Evolutionary conservation across 768 basidiomycete genomes (phyloP).

Genomic region (Rossbeevera mucosa): DNA sequence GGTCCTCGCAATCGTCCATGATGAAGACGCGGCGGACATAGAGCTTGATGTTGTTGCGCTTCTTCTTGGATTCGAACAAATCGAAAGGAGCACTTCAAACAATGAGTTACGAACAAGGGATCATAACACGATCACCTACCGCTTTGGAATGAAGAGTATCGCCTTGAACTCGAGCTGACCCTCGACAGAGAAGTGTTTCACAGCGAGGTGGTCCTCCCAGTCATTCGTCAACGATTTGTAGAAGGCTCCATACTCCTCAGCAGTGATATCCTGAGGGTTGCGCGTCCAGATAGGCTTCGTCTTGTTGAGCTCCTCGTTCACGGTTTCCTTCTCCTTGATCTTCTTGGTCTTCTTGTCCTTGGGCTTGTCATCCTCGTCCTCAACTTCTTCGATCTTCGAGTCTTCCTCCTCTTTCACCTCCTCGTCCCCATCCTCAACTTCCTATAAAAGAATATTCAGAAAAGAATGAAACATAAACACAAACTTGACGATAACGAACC

Average conservation of each 20-base stretch:
- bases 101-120: neutral
- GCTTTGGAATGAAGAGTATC: constrained; percentile 95
- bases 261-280: constrained; percentile 89
- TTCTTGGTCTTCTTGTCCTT: constrained; percentile 94
- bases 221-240: constrained; percentile 99
- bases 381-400: constrained; percentile 77
- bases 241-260: constrained; percentile 92
- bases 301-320: constrained; percentile 99
- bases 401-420: constrained; percentile 69
- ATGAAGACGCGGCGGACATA: constrained; percentile 99
- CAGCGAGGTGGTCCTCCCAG: constrained; percentile 99
- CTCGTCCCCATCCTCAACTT: constrained; percentile 82
- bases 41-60: constrained; percentile 99
- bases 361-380: constrained; percentile 77
- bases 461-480: neutral
- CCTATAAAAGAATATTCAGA: constrained; percentile 40
- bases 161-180: constrained; percentile 99
- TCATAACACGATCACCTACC: constrained; percentile 44
- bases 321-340: constrained; percentile 80
- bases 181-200: constrained; percentile 99
- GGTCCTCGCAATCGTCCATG: constrained; percentile 99
- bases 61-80: constrained; percentile 99
- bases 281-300: constrained; percentile 99
- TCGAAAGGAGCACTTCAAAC: constrained; percentile 86
- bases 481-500: constrained; percentile 47